Base-by-base conservation (phyloP, 2,329 filamentous ascomycete genomes). In the Ophiostoma sp. region DNA sequence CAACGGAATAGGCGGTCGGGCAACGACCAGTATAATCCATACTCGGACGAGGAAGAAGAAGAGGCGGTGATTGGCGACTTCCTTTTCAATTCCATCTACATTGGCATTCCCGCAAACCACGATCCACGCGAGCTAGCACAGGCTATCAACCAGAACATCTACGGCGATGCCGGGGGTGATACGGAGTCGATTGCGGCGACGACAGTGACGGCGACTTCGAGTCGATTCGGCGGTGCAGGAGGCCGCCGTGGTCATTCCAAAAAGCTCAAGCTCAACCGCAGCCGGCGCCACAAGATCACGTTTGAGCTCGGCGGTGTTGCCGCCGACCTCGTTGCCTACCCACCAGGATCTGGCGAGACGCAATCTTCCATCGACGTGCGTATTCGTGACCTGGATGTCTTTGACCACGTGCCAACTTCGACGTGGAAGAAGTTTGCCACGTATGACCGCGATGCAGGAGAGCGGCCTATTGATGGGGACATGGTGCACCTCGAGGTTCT, bases 401-500 rank as follows among this genome's bases (percentile, higher is more conserved):
- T 95, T 71, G 95, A 99, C 76, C 92, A 97, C 75, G 85, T 99
- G 2, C 92, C 93, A 1, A 94, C 92, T 0, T 99, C 95, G 3
- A 97, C 94, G 0, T 99, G 96, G 96, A 96, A 91, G 77, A 99
- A 97, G 76, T 99, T 99, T 79, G 89, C 92, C 14, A 98, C 94
- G 0, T 97, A 97, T 74, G 91, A 96, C 80, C 87, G 91, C 69
- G 92, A 96, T 75, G 89, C 89, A 11, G 91, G 91, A n/a, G 88
- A 92, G 74, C 87, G 93, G 65, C 92, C 98, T 78, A 89, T 91
- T 78, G 90, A 89, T 18, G 90, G 89, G 14, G 92, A 88, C 74
- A 97, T 98, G 93, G 84, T 95, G 16, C 93, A 97, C 75, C 81
- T 98, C 8, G 91, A 97, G 76, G 81, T 98, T 5, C 81, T 96